Percentiles rank a stretch among this genome's conserved stretches.
These are phyloP conservation scores for Solanum ossicruentum DNA, from an alignment of 257 asterid species.

Conservation along the genomic window DNA sequence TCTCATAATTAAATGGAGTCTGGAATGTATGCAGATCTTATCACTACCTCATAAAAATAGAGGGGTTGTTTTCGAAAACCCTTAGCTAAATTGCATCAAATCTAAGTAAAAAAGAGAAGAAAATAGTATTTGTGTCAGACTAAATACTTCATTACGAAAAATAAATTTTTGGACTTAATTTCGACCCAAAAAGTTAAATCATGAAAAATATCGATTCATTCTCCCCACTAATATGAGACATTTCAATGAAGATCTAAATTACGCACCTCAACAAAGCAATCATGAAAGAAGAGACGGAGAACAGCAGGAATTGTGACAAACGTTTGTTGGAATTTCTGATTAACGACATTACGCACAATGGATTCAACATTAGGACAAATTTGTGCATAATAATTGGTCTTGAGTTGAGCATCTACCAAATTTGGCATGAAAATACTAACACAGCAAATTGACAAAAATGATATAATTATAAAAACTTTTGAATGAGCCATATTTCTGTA, in stretches of 20 bases:
- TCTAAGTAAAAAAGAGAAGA: no score
- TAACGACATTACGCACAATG: constrained; percentile 39
- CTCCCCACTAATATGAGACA: not conserved
- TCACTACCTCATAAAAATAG: no score
- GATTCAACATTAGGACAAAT: constrained; percentile 63
- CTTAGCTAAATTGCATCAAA: no score
- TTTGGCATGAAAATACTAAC: constrained; percentile 6
- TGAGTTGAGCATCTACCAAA: constrained; percentile 38
- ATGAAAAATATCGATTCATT: not conserved
- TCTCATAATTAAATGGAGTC: no score
- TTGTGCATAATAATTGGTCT: constrained; percentile 30
- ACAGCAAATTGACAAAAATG: constrained; percentile 6
- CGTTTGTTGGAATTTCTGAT: constrained; percentile 42
- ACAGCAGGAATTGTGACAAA: constrained; percentile 48
- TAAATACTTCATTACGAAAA: not conserved
- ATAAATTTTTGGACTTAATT: not conserved
- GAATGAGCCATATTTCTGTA: not conserved
- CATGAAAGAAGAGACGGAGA: constrained; percentile 79
- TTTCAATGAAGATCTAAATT: not conserved
- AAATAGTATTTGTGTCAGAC: not conserved
- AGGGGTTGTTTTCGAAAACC: no score
- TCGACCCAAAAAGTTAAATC: not conserved
- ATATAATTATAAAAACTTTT: not conserved
- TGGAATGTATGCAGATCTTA: no score
- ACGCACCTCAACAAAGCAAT: constrained; percentile 45